Conservation (phyloP, 768 basidiomycete species). For the Agrocybe praecox region DNA sequence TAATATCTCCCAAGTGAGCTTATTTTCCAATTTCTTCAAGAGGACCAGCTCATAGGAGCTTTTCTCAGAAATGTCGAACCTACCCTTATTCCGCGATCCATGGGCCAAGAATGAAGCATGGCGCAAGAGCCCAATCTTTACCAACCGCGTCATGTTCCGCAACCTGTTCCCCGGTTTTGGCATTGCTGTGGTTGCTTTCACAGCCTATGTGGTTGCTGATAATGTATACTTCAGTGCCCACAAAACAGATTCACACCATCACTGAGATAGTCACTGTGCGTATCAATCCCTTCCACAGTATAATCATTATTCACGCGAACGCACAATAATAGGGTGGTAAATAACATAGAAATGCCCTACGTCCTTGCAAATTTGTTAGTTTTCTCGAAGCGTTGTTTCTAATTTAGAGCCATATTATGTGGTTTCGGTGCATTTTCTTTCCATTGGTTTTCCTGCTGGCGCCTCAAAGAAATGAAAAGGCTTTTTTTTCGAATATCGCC, state of each 20-base stretch:
- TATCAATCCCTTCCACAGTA: not conserved
- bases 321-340: no score
- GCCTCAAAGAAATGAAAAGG: no score
- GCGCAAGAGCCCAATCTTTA: conserved; percentile 90
- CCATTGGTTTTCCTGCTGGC: no score
- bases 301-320: no score
- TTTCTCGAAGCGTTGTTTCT: no score
- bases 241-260: conserved; percentile 27
- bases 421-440: no score
- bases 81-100: conserved; percentile 86
- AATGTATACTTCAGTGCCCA: conserved; percentile 54
- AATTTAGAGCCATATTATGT: no score
- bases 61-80: conserved; percentile 51
- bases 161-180: conserved; percentile 95
- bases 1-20: conserved; percentile 4
- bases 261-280: conserved; percentile 16
- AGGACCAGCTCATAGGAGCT: conserved; percentile 1
- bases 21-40: not conserved
- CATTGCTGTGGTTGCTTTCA: conserved; percentile 90
- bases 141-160: conserved; percentile 83
- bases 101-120: conserved; percentile 95
- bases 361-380: no score
- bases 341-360: no score
- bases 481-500: no score
- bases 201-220: conserved; percentile 86